phyloP scores from a whole-genome alignment of 2,329 filamentous ascomycete genomes.

The Pseudogymnoascus sp. region DNA sequence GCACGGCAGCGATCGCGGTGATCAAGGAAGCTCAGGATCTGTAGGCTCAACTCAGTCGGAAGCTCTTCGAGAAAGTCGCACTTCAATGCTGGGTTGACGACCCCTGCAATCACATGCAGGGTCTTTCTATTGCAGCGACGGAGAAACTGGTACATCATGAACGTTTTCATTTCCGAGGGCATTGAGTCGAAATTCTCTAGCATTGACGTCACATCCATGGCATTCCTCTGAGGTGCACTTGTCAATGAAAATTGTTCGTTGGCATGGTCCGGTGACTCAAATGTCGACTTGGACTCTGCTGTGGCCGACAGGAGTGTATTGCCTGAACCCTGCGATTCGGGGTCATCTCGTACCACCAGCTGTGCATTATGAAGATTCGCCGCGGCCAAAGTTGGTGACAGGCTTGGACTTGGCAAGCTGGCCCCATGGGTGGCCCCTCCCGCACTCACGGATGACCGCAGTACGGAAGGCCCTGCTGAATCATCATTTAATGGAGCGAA shows the following conservation, averaged over 20 bases:
- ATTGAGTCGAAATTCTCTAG: conserved; percentile 85
- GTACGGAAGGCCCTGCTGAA: conserved; percentile 38
- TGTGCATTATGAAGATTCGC: conserved; percentile 32
- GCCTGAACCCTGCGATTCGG: background rate
- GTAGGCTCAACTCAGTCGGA: conserved; percentile 77
- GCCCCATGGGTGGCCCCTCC: conserved; percentile 51
- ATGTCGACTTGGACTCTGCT: conserved; percentile 21
- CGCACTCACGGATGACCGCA: conserved; percentile 24
- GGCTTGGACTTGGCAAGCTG: conserved; percentile 85
- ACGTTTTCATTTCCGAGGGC: conserved; percentile 84
- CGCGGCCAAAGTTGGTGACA: conserved; percentile 84
- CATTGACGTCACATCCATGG: conserved; percentile 78
- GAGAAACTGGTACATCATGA: conserved; percentile 94
- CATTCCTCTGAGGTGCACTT: conserved; percentile 24
- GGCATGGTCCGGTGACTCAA: conserved; percentile 19
- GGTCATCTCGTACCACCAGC: conserved; percentile 26
- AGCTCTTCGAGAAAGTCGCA: conserved; percentile 84
- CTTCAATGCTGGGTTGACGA: conserved; percentile 89
- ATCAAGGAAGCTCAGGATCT: conserved; percentile 81
- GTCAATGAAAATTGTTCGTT: conserved; percentile 25
- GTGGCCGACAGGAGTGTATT: conserved; percentile 19
- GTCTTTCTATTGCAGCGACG: conserved; percentile 81
- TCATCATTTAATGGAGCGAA: conserved; percentile 44
- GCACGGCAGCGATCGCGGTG: conserved; percentile 78
- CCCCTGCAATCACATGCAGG: conserved; percentile 77